Evolutionary conservation across 1,139 yeast species (phyloP).

Genomic region (Debaryomyces subglobosus): DNA sequence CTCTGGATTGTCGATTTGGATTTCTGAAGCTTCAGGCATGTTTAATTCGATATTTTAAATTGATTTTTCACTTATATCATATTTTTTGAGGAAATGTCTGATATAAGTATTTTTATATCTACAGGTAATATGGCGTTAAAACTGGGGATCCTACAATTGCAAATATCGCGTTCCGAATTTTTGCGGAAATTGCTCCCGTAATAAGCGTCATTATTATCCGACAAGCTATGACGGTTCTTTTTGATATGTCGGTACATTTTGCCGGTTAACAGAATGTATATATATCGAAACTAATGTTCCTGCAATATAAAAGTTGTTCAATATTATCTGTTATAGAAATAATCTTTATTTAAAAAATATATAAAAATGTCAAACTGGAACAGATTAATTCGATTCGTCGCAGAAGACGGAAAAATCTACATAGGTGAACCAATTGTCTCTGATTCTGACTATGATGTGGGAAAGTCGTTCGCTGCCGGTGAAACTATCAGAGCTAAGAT

Average conservation of each 20-base stretch:
- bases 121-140: too few species aligned
- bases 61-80: neutral
- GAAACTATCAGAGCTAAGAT: neutral
- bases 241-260: too few species aligned
- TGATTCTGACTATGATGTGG: neutral
- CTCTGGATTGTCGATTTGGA: neutral
- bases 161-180: neutral
- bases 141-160: neutral
- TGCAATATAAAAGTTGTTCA: too few species aligned
- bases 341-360: neutral
- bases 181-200: neutral
- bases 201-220: neutral
- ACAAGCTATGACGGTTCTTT: too few species aligned
- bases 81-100: neutral
- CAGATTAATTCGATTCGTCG: constrained; percentile 9
- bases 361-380: neutral
- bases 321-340: neutral
- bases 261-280: too few species aligned
- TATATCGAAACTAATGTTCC: too few species aligned
- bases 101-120: too few species aligned
- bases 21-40: neutral
- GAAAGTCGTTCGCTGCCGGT: neutral
- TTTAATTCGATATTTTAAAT: neutral
- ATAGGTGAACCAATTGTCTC: neutral
- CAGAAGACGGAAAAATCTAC: neutral